These are phyloP conservation scores for Achaetomium macrosporum DNA, from an alignment of 2,329 filamentous ascomycete genomes.

Conservation along the genomic window DNA sequence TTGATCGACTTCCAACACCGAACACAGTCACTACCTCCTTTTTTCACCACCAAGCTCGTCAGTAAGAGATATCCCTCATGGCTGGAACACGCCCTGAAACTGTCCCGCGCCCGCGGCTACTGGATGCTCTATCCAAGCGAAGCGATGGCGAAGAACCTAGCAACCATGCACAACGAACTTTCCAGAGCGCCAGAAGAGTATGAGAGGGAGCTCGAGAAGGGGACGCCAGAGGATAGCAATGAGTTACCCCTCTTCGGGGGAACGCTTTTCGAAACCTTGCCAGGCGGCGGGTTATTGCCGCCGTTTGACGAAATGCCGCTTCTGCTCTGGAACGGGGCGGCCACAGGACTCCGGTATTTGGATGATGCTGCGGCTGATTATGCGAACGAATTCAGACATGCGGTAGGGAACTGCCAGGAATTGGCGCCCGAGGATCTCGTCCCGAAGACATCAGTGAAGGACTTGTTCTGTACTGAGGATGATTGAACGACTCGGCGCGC, in stretches of 20 bases:
- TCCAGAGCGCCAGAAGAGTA: slow-evolving; percentile 68
- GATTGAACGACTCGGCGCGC: neutral
- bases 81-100: slow-evolving; percentile 70
- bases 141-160: slow-evolving; percentile 48
- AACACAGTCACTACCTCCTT: slow-evolving; percentile 31
- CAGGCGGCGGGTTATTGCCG: slow-evolving; percentile 38
- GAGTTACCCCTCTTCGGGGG: slow-evolving; percentile 36
- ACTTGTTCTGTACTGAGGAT: slow-evolving; percentile 16
- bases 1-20: slow-evolving; percentile 45
- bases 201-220: slow-evolving; percentile 26
- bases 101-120: slow-evolving; percentile 72
- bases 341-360: slow-evolving; percentile 36
- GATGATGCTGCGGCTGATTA: slow-evolving; percentile 46
- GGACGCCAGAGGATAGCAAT: slow-evolving; percentile 22
- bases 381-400: slow-evolving; percentile 51
- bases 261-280: slow-evolving; percentile 46
- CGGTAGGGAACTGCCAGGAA: slow-evolving; percentile 60
- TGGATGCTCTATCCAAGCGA: slow-evolving; percentile 71
- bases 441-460: slow-evolving; percentile 17
- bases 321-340: slow-evolving; percentile 58
- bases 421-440: slow-evolving; percentile 25
- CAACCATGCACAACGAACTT: slow-evolving; percentile 73
- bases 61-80: slow-evolving; percentile 66
- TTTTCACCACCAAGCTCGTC: slow-evolving; percentile 52
- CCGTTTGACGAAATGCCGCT: slow-evolving; percentile 48